These are phyloP conservation scores for Talaromyces trachyspermus DNA, from an alignment of 495 filamentous ascomycete genomes.

Conservation along the genomic window DNA sequence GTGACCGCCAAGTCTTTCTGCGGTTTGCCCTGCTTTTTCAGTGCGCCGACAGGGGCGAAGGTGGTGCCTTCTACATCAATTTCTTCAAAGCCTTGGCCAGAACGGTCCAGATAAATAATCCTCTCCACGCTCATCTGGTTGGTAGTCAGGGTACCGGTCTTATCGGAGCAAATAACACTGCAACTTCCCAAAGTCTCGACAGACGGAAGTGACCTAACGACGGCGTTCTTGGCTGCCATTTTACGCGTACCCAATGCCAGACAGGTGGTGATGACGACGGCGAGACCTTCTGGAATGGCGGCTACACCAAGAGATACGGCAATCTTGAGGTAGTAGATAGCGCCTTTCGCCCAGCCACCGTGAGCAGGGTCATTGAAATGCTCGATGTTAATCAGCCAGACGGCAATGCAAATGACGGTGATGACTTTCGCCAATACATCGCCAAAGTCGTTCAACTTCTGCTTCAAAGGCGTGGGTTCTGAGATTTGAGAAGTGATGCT, in stretches of 20 bases:
- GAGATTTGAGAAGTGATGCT: conserved; percentile 98
- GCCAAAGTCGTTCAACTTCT: conserved; percentile 98
- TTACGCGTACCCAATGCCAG: conserved; percentile 90
- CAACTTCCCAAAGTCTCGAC: conserved; percentile 98
- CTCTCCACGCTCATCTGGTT: conserved; percentile 99
- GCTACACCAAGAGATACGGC: conserved; percentile 97
- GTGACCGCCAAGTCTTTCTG: conserved; percentile 61
- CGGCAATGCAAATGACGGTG: conserved; percentile 87
- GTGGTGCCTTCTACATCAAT: conserved; percentile 90
- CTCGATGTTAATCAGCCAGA: conserved; percentile 97
- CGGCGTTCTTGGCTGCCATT: conserved; percentile 97
- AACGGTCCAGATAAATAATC: conserved; percentile 70
- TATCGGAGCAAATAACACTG: conserved; percentile 99
- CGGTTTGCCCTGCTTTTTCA: conserved; percentile 58
- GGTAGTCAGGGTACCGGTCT: conserved; percentile 96
- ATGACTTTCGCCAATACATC: conserved; percentile 97
- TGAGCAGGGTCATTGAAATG: conserved; percentile 94
- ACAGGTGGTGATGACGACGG: conserved; percentile 97
- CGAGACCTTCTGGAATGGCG: conserved; percentile 93
- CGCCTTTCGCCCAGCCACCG: conserved; percentile 92
- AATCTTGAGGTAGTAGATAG: conserved; percentile 99
- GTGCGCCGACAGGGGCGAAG: conserved; percentile 75
- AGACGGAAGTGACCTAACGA: conserved; percentile 90
- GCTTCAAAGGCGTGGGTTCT: conserved; percentile 92
- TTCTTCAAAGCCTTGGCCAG: conserved; percentile 73